Evolutionary conservation across 257 asterid species (phyloP).

Genomic region (Solanum stenotomum): DNA sequence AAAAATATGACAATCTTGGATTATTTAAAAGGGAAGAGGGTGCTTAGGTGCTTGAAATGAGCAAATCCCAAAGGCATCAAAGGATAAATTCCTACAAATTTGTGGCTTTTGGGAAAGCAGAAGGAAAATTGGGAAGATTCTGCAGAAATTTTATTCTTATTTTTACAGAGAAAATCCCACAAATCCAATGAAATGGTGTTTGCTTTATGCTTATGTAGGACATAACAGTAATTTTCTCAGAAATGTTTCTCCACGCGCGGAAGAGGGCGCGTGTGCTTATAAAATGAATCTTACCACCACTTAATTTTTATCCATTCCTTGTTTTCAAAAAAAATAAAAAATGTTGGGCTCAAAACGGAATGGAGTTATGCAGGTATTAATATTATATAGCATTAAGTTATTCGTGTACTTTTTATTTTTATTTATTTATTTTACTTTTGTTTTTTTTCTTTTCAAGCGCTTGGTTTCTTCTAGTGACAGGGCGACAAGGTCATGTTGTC

Average conservation of each 20-base stretch:
- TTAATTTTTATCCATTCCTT: not conserved
- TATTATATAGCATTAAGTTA: not conserved
- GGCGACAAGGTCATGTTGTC: not conserved
- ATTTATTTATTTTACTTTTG: no score
- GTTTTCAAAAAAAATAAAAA: no score
- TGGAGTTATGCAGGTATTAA: not conserved
- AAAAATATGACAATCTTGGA: not conserved
- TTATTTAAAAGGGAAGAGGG: not conserved
- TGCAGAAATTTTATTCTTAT: not conserved
- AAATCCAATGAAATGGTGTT: not conserved
- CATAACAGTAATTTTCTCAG: not conserved
- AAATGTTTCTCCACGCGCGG: not conserved
- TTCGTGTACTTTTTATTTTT: no score
- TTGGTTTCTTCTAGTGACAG: not conserved
- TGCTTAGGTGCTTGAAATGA: not conserved
- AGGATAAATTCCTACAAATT: not conserved
- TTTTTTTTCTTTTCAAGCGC: not conserved
- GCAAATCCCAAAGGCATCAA: not conserved
- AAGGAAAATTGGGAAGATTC: not conserved
- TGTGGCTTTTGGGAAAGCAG: not conserved
- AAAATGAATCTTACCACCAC: not conserved
- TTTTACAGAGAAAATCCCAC: not conserved
- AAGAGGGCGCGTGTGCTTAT: not conserved
- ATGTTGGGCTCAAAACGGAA: no score
- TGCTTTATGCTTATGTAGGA: not conserved